Conservation (phyloP, 768 basidiomycete genomes). For the Chlorophyllum brunneum region DNA sequence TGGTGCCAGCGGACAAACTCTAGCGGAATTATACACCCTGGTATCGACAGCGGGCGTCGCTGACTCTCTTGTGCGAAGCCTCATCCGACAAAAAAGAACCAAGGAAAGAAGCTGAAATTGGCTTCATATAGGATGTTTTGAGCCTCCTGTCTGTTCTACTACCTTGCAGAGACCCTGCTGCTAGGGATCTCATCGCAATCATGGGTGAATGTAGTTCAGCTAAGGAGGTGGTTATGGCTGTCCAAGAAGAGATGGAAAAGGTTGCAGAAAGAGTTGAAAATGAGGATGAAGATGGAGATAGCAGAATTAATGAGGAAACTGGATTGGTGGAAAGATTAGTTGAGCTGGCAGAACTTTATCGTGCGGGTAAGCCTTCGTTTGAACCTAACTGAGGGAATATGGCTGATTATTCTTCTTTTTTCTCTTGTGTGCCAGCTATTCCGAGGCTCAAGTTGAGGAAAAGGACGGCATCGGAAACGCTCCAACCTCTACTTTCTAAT, state of each 20-base stretch:
- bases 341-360: slow-evolving; percentile 35
- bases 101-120: neutral
- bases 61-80: slow-evolving; percentile 8
- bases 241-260: slow-evolving; percentile 42
- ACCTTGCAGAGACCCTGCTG: slow-evolving; percentile 31
- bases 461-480: slow-evolving; percentile 37
- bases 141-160: slow-evolving; percentile 38
- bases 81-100: neutral
- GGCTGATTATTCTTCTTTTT: neutral
- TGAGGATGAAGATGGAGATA: slow-evolving; percentile 15
- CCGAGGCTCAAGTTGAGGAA: slow-evolving; percentile 40
- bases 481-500: slow-evolving; percentile 37
- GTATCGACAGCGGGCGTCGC: slow-evolving; percentile 2
- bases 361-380: slow-evolving; percentile 28
- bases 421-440: slow-evolving; percentile 36
- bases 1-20: neutral
- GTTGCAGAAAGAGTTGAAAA: slow-evolving; percentile 21
- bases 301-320: slow-evolving; percentile 7
- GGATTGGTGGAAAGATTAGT: slow-evolving; percentile 29
- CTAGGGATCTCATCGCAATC: slow-evolving; percentile 34
- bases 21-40: slow-evolving; percentile 1
- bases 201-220: slow-evolving; percentile 38
- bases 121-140: slow-evolving; percentile 37
- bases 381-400: neutral
- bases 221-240: slow-evolving; percentile 44